Conservation (phyloP, 208 protist genomes). For the Jaenimonas drosophilae region DNA sequence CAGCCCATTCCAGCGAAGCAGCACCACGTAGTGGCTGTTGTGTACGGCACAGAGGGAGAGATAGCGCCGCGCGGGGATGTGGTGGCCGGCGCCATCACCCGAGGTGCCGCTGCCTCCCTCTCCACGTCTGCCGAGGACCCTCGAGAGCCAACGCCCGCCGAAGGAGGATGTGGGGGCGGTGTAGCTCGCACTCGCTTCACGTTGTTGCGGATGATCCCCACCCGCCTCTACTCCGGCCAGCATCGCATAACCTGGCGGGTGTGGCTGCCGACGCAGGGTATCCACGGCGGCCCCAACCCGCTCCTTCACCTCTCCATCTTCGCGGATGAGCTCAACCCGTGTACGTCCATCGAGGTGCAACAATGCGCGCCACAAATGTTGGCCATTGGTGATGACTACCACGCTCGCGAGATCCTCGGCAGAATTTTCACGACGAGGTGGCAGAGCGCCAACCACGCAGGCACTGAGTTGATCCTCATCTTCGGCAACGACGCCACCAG, state of each 20-base stretch:
- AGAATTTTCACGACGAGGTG: too few relatives aligned
- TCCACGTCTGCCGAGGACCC: background rate
- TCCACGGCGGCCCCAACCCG: background rate
- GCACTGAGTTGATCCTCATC: constrained; percentile 5
- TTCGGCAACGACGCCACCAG: background rate
- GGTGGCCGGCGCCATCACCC: constrained; percentile 1
- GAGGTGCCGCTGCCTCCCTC: background rate
- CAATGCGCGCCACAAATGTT: constrained; percentile 42
- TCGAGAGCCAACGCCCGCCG: background rate
- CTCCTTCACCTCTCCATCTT: background rate
- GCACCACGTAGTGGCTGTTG: constrained; percentile 26
- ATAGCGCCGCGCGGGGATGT: constrained; percentile 18
- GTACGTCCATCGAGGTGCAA: constrained; percentile 35
- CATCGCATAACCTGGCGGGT: background rate
- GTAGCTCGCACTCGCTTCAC: background rate
- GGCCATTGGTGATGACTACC: constrained; percentile 51
- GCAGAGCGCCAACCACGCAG: constrained; percentile 30
- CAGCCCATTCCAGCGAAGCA: constrained; percentile 58
- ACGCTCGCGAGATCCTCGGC: constrained; percentile 9
- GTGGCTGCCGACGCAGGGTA: background rate
- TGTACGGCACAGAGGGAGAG: constrained; percentile 52
- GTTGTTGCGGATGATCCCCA: background rate
- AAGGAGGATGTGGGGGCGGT: background rate
- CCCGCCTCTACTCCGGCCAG: background rate
- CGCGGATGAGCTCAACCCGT: background rate